These are phyloP conservation scores for Blakeslea trispora DNA, from an alignment of 371 early-diverging fungal species.

Conservation along the genomic window DNA sequence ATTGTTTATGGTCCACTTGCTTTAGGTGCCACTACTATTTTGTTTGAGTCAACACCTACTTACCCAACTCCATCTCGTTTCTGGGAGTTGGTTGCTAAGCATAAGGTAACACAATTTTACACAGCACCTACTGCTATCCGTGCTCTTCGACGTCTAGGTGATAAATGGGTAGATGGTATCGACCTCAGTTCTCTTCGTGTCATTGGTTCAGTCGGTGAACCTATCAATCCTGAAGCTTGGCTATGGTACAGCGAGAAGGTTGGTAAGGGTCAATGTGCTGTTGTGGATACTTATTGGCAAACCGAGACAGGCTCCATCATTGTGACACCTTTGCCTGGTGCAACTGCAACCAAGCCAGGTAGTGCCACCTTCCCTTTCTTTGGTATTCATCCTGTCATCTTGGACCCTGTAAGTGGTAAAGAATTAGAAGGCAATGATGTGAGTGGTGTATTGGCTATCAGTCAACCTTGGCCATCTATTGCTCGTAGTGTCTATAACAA, in stretches of 20 bases:
- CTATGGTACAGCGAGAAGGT: constrained; percentile 93
- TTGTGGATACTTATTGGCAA: constrained; percentile 98
- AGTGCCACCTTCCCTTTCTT: constrained; percentile 97
- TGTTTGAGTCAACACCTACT: constrained; percentile 91
- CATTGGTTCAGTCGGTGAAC: constrained; percentile 98
- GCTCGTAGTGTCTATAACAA: constrained; percentile 92
- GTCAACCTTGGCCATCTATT: constrained; percentile 93
- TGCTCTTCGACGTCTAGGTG: constrained; percentile 87
- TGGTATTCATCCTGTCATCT: constrained; percentile 87
- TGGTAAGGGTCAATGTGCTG: constrained; percentile 83
- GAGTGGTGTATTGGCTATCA: constrained; percentile 91
- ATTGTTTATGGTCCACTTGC: constrained; percentile 95
- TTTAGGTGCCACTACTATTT: constrained; percentile 87
- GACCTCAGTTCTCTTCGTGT: constrained; percentile 83
- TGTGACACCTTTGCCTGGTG: constrained; percentile 89
- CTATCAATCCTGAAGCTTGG: constrained; percentile 98
- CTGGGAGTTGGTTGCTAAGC: constrained; percentile 84
- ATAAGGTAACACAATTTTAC: constrained; percentile 95
- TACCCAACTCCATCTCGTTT: constrained; percentile 84
- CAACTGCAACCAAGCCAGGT: constrained; percentile 89
- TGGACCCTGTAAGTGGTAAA: constrained; percentile 80
- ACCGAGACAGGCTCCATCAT: constrained; percentile 97
- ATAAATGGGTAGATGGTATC: constrained; percentile 74
- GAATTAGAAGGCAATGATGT: constrained; percentile 79
- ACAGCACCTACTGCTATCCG: constrained; percentile 99